Evolutionary conservation across 108 stramenopile species (phyloP).

Genomic region (Hondaea fermentalgiana): DNA sequence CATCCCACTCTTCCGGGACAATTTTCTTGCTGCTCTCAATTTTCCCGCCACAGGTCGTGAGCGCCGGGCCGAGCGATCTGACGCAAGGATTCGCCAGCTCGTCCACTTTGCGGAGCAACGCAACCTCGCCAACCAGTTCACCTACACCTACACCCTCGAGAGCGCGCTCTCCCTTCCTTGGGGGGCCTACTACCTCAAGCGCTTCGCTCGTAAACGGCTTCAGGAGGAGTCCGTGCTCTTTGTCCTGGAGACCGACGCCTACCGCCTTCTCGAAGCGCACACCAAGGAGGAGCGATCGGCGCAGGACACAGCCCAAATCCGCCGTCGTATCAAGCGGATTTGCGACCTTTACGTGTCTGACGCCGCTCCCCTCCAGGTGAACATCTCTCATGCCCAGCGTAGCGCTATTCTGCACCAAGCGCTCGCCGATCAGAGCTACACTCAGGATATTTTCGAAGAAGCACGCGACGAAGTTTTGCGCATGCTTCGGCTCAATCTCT

Average conservation of each 20-base stretch:
- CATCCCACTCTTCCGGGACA: background rate
- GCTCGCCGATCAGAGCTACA: background rate
- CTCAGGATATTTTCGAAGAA: background rate
- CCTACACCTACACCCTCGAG: constrained; percentile 1
- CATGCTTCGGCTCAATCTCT: background rate
- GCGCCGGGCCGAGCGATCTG: background rate
- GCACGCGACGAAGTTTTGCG: background rate
- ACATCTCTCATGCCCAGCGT: background rate
- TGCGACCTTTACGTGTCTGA: background rate
- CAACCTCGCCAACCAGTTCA: background rate
- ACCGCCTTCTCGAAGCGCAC: background rate
- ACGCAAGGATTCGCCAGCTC: background rate
- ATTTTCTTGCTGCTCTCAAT: background rate
- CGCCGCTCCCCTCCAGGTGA: background rate
- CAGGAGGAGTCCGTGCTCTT: constrained; percentile 1
- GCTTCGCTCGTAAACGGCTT: background rate
- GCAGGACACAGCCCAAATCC: background rate
- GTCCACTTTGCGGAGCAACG: background rate
- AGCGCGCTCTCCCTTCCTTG: background rate
- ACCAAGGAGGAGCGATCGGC: background rate
- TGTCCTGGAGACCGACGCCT: background rate
- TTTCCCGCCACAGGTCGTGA: background rate
- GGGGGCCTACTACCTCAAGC: constrained; percentile 6
- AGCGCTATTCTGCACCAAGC: background rate
- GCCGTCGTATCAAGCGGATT: background rate